Percentiles rank a stretch among this genome's conserved stretches.
phyloP scores from a whole-genome alignment of 2,329 filamentous ascomycete species.

The Trichoderma koningii region DNA sequence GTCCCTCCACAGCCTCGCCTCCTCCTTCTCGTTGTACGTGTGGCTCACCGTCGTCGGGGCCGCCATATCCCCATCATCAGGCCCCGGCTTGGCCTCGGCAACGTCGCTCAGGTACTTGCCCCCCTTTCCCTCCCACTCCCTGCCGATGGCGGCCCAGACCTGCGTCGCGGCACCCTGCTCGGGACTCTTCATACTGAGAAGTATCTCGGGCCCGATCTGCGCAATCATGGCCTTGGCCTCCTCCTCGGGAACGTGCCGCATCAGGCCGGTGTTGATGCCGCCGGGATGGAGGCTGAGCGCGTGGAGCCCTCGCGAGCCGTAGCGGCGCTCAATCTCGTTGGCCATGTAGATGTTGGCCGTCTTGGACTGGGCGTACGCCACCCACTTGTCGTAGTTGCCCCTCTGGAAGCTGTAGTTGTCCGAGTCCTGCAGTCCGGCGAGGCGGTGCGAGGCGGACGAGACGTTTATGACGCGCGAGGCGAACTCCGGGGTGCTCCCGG shows the following conservation, averaged over 20 bases:
- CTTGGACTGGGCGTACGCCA: slow-evolving; percentile 52
- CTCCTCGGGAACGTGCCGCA: slow-evolving; percentile 11
- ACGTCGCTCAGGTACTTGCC: slow-evolving; percentile 51
- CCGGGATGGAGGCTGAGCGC: slow-evolving; percentile 47
- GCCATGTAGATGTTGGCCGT: slow-evolving; percentile 53
- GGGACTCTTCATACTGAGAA: not conserved
- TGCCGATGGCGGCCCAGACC: slow-evolving; percentile 47
- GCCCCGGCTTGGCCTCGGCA: slow-evolving; percentile 34
- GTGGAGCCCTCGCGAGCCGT: slow-evolving; percentile 46
- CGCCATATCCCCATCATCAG: slow-evolving; percentile 10
- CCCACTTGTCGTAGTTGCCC: slow-evolving; percentile 35
- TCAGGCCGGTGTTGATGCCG: slow-evolving; percentile 35
- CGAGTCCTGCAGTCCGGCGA: not conserved
- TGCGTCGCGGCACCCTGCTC: slow-evolving; percentile 52
- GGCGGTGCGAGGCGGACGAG: slow-evolving; percentile 14
- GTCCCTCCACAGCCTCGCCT: slow-evolving; percentile 45
- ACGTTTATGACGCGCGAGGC: slow-evolving; percentile 17
- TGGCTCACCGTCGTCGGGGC: slow-evolving; percentile 31
- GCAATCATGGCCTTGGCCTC: slow-evolving; percentile 1
- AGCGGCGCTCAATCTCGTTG: slow-evolving; percentile 52
- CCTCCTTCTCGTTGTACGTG: slow-evolving; percentile 44
- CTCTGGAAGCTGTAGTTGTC: slow-evolving; percentile 32
- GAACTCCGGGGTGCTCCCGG: slow-evolving; percentile 8
- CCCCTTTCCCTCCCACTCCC: slow-evolving; percentile 48
- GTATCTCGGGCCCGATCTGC: not conserved